A percentile compares a stretch with the other conserved stretches of the same genome.
phyloP scores from a whole-genome alignment of 2,329 filamentous ascomycete species.

The Chalaropsis thielavioides region DNA sequence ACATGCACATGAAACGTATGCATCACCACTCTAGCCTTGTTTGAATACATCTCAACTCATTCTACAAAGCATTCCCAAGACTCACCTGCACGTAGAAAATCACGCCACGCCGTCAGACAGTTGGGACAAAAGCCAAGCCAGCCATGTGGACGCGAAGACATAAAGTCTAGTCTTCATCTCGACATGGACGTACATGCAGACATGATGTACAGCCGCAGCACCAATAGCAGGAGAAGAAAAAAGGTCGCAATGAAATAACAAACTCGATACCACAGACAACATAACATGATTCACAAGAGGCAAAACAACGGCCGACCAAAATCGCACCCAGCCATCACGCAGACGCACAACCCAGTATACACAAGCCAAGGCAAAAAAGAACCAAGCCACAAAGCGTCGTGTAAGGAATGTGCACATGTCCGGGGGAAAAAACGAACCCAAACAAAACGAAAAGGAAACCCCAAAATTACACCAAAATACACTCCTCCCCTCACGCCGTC shows the following conservation, averaged over 20 bases:
- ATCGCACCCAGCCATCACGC: too few relatives aligned
- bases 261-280: neutral
- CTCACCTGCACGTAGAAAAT: too few relatives aligned
- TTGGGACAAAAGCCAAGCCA: neutral
- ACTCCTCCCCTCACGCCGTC: neutral
- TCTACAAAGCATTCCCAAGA: neutral
- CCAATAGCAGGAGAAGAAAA: neutral
- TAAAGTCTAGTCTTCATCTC: too few relatives aligned
- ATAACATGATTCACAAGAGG: too few relatives aligned
- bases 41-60: neutral
- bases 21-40: too few relatives aligned
- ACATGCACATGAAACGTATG: too few relatives aligned
- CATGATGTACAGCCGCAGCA: neutral
- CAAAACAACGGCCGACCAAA: too few relatives aligned
- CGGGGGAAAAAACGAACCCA: neutral
- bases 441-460: neutral
- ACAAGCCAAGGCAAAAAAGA: neutral
- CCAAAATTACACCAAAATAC: neutral
- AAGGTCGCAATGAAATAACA: slow-evolving; percentile 1
- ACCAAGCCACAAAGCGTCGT: neutral
- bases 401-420: neutral
- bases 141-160: too few relatives aligned
- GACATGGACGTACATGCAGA: neutral
- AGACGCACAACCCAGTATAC: neutral
- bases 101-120: too few relatives aligned